Conservation (phyloP, 1,284 basidiomycete species). For the Apiotrichum mycotoxinovorans region DNA sequence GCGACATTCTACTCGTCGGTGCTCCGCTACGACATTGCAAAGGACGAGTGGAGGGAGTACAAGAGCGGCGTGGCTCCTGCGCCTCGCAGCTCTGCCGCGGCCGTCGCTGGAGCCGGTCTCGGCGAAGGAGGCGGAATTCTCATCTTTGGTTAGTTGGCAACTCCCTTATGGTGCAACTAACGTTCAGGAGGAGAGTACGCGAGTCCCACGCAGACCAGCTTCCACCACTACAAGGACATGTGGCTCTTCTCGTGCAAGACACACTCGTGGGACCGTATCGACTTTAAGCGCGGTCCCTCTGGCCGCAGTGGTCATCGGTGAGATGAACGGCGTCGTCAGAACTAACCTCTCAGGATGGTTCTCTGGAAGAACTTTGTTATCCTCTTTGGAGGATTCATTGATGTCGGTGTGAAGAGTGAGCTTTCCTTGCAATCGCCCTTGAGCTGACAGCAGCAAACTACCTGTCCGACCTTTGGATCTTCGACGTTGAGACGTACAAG, state of each 20-base stretch:
- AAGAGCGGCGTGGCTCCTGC: constrained; percentile 77
- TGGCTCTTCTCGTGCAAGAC: constrained; percentile 39
- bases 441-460: constrained; percentile 62
- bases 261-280: constrained; percentile 83
- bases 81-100: constrained; percentile 77
- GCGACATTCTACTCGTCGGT: constrained; percentile 49
- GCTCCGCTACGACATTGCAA: constrained; percentile 22
- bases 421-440: constrained; percentile 15
- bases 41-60: constrained; percentile 83
- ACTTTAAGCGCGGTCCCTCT: constrained; percentile 75
- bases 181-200: constrained; percentile 74
- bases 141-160: constrained; percentile 63
- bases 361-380: constrained; percentile 85
- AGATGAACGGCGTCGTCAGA: constrained; percentile 15
- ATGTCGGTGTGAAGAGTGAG: constrained; percentile 70
- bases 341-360: constrained; percentile 63
- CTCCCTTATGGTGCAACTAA: constrained; percentile 5
- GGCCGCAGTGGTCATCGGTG: constrained; percentile 80
- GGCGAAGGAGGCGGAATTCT: constrained; percentile 77
- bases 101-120: constrained; percentile 60
- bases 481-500: constrained; percentile 80
- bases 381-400: constrained; percentile 82
- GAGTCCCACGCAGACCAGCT: constrained; percentile 76
- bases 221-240: constrained; percentile 87
- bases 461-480: constrained; percentile 82